Evolutionary conservation across 106 monocot genomes (phyloP).

Genomic region (Acanthochlamys bracteata): DNA sequence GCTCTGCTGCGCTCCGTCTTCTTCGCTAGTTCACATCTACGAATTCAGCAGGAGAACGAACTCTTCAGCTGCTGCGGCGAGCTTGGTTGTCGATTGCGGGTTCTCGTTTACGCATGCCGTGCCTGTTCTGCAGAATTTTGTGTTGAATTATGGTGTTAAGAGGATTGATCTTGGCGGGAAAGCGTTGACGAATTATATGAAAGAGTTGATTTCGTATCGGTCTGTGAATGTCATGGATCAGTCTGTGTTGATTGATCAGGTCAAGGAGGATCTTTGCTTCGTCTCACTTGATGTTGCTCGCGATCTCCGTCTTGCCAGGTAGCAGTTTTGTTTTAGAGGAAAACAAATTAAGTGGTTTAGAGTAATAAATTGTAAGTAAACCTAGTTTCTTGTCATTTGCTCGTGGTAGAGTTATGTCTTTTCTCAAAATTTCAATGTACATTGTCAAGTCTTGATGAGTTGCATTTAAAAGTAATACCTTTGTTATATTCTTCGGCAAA

Average conservation of each 20-base stretch:
- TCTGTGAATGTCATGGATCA: constrained; percentile 92
- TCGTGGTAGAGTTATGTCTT: too few relatives aligned
- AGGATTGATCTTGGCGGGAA: constrained; percentile 84
- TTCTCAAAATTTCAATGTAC: background rate
- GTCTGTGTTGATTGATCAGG: constrained; percentile 81
- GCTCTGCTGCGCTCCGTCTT: constrained; percentile 64
- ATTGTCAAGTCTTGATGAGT: too few relatives aligned
- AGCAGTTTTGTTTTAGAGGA: too few relatives aligned
- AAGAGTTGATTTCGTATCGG: constrained; percentile 85
- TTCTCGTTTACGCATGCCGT: constrained; percentile 89
- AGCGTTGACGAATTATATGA: constrained; percentile 92
- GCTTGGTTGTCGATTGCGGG: constrained; percentile 91
- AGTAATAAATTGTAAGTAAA: too few relatives aligned
- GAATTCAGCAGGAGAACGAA: constrained; percentile 44
- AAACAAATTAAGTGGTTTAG: too few relatives aligned
- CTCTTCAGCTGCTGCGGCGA: constrained; percentile 33
- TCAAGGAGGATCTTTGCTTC: constrained; percentile 94
- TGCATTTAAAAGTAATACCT: too few relatives aligned
- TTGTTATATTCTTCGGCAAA: too few relatives aligned
- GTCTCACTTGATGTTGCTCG: constrained; percentile 70
- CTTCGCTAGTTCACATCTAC: constrained; percentile 83
- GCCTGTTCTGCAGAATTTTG: constrained; percentile 79
- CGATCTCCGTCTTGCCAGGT: constrained; percentile 82
- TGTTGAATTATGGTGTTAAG: constrained; percentile 73
- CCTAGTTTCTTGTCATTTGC: too few relatives aligned